phyloP scores from a whole-genome alignment of 352 stramenopile genomes.

The Phytophthora brassicae region DNA sequence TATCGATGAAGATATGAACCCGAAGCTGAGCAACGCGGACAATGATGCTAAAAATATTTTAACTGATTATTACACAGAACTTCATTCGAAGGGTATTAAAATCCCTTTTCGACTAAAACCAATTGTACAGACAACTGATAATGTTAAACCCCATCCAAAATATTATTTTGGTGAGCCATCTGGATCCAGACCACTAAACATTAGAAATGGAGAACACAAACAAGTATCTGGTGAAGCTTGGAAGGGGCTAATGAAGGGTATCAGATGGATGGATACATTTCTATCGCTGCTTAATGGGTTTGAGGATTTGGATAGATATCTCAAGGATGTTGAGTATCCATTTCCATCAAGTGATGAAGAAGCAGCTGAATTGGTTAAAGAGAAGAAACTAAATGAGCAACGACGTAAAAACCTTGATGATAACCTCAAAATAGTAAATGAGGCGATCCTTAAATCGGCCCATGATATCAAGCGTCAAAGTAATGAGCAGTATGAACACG shows the following conservation, averaged over 20 bases:
- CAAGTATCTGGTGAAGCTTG: slow-evolving; percentile 17
- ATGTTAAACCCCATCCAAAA: slow-evolving; percentile 16
- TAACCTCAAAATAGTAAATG: neutral
- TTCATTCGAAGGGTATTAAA: slow-evolving; percentile 9
- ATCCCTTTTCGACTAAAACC: slow-evolving; percentile 24
- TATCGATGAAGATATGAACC: slow-evolving; percentile 22
- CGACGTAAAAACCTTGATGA: slow-evolving; percentile 1
- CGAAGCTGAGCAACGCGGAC: slow-evolving; percentile 16
- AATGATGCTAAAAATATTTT: slow-evolving; percentile 27
- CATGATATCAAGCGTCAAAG: neutral
- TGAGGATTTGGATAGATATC: slow-evolving; percentile 24
- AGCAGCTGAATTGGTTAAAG: neutral
- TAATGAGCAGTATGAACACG: neutral
- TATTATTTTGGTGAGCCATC: slow-evolving; percentile 28
- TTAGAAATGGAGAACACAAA: slow-evolving; percentile 22
- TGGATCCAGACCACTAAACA: slow-evolving; percentile 19
- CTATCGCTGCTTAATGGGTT: slow-evolving; percentile 13
- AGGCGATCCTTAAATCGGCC: neutral
- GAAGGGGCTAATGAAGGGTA: slow-evolving; percentile 21
- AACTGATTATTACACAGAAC: slow-evolving; percentile 17
- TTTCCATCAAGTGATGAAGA: too few relatives aligned
- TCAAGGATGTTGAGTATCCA: too few relatives aligned
- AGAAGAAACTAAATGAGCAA: neutral
- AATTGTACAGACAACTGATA: slow-evolving; percentile 15
- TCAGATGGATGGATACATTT: slow-evolving; percentile 29